These are phyloP conservation scores for Trichoderma sp. DNA, from an alignment of 2,329 filamentous ascomycete species.

Conservation along the genomic window DNA sequence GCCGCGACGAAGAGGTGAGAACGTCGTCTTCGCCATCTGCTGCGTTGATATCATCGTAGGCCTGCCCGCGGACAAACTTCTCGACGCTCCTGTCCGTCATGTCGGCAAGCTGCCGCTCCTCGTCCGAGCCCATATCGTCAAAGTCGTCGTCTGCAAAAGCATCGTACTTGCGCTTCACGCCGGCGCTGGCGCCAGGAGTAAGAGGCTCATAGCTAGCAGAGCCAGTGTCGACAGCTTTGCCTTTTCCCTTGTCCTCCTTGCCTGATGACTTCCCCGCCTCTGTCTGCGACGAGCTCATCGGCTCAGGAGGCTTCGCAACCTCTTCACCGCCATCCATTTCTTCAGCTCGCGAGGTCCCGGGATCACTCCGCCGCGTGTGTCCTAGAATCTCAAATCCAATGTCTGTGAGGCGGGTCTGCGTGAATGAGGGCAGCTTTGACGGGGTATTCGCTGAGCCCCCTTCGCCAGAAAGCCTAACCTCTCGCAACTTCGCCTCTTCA, in stretches of 20 bases:
- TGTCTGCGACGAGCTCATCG: constrained; percentile 5
- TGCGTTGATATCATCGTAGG: constrained; percentile 22
- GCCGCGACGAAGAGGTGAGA: constrained; percentile 33
- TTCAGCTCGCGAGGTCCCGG: background rate
- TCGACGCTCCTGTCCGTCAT: constrained; percentile 36
- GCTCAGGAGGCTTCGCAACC: background rate
- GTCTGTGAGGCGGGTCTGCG: constrained; percentile 30
- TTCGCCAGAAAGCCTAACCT: constrained; percentile 25
- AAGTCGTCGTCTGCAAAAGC: constrained; percentile 30
- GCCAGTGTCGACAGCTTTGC: background rate
- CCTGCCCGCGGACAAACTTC: constrained; percentile 21
- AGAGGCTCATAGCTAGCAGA: background rate
- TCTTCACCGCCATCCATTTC: background rate
- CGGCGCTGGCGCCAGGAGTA: constrained; percentile 4
- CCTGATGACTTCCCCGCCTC: background rate
- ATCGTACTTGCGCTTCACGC: constrained; percentile 32
- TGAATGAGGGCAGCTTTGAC: constrained; percentile 30
- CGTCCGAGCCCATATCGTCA: constrained; percentile 38
- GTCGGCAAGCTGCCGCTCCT: constrained; percentile 37
- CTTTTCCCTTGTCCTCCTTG: background rate
- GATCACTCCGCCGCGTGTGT: constrained; percentile 20
- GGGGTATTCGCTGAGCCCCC: constrained; percentile 8
- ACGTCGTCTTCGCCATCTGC: constrained; percentile 26
- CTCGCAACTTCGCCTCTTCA: constrained; percentile 35
- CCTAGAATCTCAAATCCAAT: constrained; percentile 31